Evolutionary conservation across 352 stramenopile genomes (phyloP).

Genomic region (Thraustochytrium sp.): DNA sequence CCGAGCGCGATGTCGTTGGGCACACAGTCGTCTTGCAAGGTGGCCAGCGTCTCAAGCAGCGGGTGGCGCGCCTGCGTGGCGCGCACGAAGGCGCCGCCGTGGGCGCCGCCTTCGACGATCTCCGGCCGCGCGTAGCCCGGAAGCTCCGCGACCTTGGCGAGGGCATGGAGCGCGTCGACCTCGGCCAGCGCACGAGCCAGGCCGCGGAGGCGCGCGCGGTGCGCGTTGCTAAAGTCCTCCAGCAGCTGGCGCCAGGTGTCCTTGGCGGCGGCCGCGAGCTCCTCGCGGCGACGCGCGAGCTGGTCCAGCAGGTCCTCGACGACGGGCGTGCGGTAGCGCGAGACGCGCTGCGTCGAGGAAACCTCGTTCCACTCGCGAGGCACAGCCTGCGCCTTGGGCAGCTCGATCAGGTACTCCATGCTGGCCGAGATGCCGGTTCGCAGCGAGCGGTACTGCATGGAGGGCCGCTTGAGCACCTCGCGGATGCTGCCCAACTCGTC

Average conservation of each 20-base stretch:
- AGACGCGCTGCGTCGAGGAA: constrained; percentile 50
- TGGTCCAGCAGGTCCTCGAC: constrained; percentile 45
- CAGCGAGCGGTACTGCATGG: constrained; percentile 47
- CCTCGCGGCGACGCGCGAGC: constrained; percentile 44
- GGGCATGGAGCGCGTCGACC: constrained; percentile 63
- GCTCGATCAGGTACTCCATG: constrained; percentile 54
- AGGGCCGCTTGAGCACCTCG: constrained; percentile 58
- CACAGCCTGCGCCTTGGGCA: constrained; percentile 26
- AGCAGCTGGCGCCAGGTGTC: constrained; percentile 56
- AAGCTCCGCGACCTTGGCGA: constrained; percentile 56
- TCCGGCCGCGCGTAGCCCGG: constrained; percentile 56
- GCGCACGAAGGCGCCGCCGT: constrained; percentile 44
- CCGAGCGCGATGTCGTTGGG: constrained; percentile 51
- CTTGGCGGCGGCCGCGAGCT: constrained; percentile 35
- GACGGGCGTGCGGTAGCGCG: constrained; percentile 49
- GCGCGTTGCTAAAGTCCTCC: constrained; percentile 53
- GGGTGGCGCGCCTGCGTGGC: constrained; percentile 60
- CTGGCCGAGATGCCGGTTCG: constrained; percentile 37
- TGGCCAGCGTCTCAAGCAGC: constrained; percentile 57
- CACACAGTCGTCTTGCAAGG: constrained; percentile 40
- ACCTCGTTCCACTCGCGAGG: constrained; percentile 44
- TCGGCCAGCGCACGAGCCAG: constrained; percentile 55
- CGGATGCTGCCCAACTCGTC: constrained; percentile 66
- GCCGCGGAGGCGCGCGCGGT: constrained; percentile 53
- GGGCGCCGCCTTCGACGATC: constrained; percentile 30